Evolutionary conservation across 2,329 filamentous ascomycete species (phyloP).

Genomic region (Alternaria triticimaculans): DNA sequence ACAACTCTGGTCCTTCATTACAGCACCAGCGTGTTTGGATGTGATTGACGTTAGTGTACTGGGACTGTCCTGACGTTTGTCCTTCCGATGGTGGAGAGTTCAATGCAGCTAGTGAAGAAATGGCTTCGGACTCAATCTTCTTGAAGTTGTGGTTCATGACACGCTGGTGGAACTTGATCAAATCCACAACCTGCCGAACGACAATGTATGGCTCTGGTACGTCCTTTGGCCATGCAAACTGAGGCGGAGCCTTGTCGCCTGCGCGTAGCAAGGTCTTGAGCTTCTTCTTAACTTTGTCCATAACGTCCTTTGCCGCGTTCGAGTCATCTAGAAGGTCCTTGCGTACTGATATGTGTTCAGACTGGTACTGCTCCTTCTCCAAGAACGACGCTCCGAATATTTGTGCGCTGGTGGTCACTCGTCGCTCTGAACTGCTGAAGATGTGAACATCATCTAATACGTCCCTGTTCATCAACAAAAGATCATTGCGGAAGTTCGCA

Average conservation of each 20-base stretch:
- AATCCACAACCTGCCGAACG: conserved; percentile 85
- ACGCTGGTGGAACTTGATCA: conserved; percentile 96
- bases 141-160: conserved; percentile 95
- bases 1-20: conserved; percentile 91
- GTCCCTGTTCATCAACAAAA: conserved; percentile 90
- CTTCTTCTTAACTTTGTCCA: conserved; percentile 99
- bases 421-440: conserved; percentile 93
- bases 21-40: conserved; percentile 96
- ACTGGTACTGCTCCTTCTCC: conserved; percentile 81
- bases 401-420: conserved; percentile 94
- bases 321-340: conserved; percentile 97
- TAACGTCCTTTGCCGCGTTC: conserved; percentile 97
- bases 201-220: conserved; percentile 95
- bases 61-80: conserved; percentile 50
- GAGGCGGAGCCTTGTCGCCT: conserved; percentile 89
- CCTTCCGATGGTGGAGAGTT: conserved; percentile 31
- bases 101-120: conserved; percentile 64
- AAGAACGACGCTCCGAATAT: conserved; percentile 94
- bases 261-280: conserved; percentile 89
- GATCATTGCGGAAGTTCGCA: conserved; percentile 93
- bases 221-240: conserved; percentile 97
- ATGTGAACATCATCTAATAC: conserved; percentile 91
- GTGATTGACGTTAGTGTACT: conserved; percentile 39
- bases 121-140: conserved; percentile 73
- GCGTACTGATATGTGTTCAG: conserved; percentile 86